phyloP scores from a whole-genome alignment of 2,329 filamentous ascomycete genomes.

The Ophiostoma sp. region DNA sequence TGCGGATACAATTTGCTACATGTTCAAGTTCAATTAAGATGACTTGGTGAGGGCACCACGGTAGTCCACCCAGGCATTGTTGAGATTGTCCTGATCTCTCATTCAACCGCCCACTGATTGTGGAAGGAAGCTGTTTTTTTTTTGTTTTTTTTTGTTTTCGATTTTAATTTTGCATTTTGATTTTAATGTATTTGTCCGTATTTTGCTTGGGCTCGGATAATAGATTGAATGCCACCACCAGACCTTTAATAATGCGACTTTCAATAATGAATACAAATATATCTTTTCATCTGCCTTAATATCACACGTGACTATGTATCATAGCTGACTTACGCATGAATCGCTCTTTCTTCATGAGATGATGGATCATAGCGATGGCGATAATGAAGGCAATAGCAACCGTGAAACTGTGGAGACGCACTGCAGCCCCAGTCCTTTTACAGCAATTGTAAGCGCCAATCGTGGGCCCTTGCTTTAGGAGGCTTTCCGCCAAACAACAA shows the following conservation, averaged over 20 bases:
- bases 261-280: background rate
- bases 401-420: background rate
- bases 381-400: background rate
- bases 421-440: background rate
- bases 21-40: too few relatives aligned
- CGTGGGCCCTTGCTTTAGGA: background rate
- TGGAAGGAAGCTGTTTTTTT: too few relatives aligned
- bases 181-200: background rate
- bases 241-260: background rate
- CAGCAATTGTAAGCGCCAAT: conserved; percentile 10
- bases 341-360: background rate
- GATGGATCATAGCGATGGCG: background rate
- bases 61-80: too few relatives aligned
- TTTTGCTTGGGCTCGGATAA: background rate
- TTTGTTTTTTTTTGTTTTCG: background rate
- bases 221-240: conserved; percentile 11
- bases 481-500: background rate
- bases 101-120: too few relatives aligned
- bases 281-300: background rate
- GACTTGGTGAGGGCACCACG: too few relatives aligned
- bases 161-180: background rate
- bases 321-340: background rate
- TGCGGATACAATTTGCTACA: too few relatives aligned
- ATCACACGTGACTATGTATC: background rate
- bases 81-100: too few relatives aligned